These are phyloP conservation scores for Daucus carota DNA, from an alignment of 129 eudicot genomes.

Conservation along the genomic window DNA sequence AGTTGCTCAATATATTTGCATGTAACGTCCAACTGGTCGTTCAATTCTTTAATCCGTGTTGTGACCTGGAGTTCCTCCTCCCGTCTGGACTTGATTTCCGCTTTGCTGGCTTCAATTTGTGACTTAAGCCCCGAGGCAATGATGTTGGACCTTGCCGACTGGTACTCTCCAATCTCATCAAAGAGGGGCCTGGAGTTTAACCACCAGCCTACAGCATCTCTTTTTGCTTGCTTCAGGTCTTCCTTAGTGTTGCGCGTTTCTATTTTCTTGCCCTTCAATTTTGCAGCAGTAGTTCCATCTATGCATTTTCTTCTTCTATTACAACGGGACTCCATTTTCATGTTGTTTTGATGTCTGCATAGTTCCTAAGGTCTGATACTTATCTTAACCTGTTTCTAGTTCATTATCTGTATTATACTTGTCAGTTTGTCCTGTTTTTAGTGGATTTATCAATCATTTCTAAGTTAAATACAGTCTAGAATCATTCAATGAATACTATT, in stretches of 20 bases:
- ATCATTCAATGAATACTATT: background rate
- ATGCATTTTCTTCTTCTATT: conserved; percentile 18
- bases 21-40: conserved; percentile 22
- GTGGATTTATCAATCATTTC: background rate
- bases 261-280: conserved; percentile 30
- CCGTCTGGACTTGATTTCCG: conserved; percentile 28
- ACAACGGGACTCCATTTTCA: conserved; percentile 14
- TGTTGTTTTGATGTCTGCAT: background rate
- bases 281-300: background rate
- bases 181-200: conserved; percentile 49
- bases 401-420: background rate
- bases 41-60: conserved; percentile 27
- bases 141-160: conserved; percentile 13
- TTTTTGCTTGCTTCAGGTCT: conserved; percentile 48
- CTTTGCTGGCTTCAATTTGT: conserved; percentile 31
- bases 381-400: background rate
- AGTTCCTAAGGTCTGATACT: background rate
- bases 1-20: conserved; percentile 42
- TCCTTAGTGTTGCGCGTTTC: conserved; percentile 41
- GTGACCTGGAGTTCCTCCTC: conserved; percentile 40
- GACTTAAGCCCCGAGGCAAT: conserved; percentile 39
- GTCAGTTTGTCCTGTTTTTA: background rate
- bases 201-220: conserved; percentile 55
- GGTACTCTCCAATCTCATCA: conserved; percentile 28
- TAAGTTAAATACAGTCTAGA: background rate